Conservation (phyloP, 371 early-diverging fungal genomes). For the Umbelopsis sp. region DNA sequence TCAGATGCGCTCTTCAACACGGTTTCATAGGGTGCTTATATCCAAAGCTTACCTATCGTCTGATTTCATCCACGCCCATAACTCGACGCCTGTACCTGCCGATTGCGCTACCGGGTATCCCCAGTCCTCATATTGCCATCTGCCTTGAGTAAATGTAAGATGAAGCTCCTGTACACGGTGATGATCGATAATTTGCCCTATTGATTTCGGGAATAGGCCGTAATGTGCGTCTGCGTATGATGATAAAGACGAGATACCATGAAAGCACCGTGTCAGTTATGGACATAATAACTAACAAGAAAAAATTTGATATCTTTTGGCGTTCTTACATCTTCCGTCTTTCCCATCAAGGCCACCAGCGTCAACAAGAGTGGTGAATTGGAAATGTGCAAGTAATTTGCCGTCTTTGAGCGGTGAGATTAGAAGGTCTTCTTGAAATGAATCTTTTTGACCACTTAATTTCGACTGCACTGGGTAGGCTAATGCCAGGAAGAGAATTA, state of each 20-base stretch:
- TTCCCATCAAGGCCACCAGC: constrained; percentile 21
- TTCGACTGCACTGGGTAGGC: neutral
- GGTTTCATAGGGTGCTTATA: neutral
- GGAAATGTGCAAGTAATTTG: constrained; percentile 78
- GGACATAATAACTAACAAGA: neutral
- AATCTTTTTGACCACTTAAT: constrained; percentile 7
- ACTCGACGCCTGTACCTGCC: constrained; percentile 75
- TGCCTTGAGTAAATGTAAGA: constrained; percentile 89
- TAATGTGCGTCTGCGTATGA: constrained; percentile 63
- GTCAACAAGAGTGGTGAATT: constrained; percentile 62
- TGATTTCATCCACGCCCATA: constrained; percentile 80
- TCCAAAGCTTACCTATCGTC: constrained; percentile 41
- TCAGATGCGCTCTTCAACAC: neutral
- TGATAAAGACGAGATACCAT: neutral
- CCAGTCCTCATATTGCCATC: constrained; percentile 85
- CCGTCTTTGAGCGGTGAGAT: constrained; percentile 74
- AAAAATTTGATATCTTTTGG: neutral
- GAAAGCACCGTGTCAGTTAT: too few relatives aligned
- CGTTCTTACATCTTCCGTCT: constrained; percentile 28
- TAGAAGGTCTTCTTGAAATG: constrained; percentile 66
- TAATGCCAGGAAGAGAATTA: neutral
- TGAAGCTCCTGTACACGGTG: constrained; percentile 80
- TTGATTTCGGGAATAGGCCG: constrained; percentile 79
- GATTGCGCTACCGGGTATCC: constrained; percentile 66
- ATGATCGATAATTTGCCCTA: constrained; percentile 82